A percentile compares a stretch with the other conserved stretches of the same genome.
These are phyloP conservation scores for Euptelea pleiosperma DNA, from an alignment of 164 flowering plant species.

Conservation along the genomic window DNA sequence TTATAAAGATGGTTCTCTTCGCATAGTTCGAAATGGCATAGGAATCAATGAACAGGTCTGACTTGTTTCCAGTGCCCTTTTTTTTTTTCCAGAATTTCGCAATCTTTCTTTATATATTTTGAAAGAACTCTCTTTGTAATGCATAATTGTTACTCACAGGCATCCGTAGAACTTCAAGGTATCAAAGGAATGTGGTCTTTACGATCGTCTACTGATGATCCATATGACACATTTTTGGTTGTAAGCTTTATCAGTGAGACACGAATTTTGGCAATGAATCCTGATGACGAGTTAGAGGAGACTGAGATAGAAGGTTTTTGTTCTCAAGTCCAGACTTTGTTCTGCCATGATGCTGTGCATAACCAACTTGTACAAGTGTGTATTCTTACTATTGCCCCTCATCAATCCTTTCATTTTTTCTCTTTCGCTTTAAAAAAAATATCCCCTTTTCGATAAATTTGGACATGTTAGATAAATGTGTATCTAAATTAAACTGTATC, in stretches of 20 bases:
- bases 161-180: constrained; percentile 98
- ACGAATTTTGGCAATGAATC: constrained; percentile 90
- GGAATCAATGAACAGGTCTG: constrained; percentile 97
- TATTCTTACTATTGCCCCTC: not conserved
- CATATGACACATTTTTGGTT: constrained; percentile 88
- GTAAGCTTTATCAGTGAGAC: constrained; percentile 97
- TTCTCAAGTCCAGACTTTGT: constrained; percentile 84
- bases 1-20: constrained; percentile 97
- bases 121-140: not conserved
- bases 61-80: not conserved
- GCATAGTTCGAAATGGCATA: constrained; percentile 94
- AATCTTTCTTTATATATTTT: constrained; percentile 1
- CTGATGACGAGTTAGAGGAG: constrained; percentile 94
- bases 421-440: not conserved
- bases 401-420: not conserved
- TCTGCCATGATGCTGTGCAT: constrained; percentile 84
- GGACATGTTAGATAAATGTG: too few relatives aligned
- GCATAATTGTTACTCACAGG: constrained; percentile 38
- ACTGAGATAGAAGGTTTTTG: constrained; percentile 94
- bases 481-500: too few relatives aligned
- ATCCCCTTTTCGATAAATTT: too few relatives aligned
- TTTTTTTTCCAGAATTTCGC: not conserved
- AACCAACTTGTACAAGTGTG: constrained; percentile 90
- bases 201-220: constrained; percentile 85
- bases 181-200: constrained; percentile 99